Evolutionary conservation across 345 rosid species (phyloP), one percentile per base, ranked within the genome.

Genomic region (Rhodamnia argentea): DNA sequence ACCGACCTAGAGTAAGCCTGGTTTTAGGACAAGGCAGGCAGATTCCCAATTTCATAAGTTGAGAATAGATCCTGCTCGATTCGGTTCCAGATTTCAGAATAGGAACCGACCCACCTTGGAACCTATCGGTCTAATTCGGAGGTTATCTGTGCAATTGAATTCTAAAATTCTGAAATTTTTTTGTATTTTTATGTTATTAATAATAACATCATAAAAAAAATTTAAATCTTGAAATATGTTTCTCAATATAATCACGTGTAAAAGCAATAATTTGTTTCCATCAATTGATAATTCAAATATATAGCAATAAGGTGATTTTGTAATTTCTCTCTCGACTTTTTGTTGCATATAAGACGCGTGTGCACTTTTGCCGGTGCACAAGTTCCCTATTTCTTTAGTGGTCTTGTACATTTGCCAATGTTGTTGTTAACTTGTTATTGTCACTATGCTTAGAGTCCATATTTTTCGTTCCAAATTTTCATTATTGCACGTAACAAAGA

Each of bases 51-150:
- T 9, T 23, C 11, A 22, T 4, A 22, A 56, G 22, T 4, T 23
- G 26, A n/a, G 59, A 22, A 9, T 4, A 3, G 10, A 8, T 11
- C n/a, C 4, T 56, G 12, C 23, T 7, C 8, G 8, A 18, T 54
- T 23, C 9, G 23, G 1, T 2, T 16, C 4, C 5, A 18, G 3
- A 3, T 16, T 54, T 18, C 23, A 55, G 4, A 24, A 40, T 15
- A 29, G 22, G 22, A 62, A 29, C 1, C 0, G 3, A 7, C 12
- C 22, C 22, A 62, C 42, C 20, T 29, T 3, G 1, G 0, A 62
- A 29, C 8, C 6, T 0, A 15, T 64, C 10, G 3, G 0, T 0
- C 8, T 13, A 60, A 27, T 60, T 60, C 5, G 0, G 0, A 27
- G 32, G 20, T 14, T 59, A 59, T 27, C 0, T 16, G 7, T 15